A percentile compares a stretch with the other conserved stretches of the same genome.
Evolutionary conservation across 768 basidiomycete genomes (phyloP).

Genomic region (Nidularia pulvinata): DNA sequence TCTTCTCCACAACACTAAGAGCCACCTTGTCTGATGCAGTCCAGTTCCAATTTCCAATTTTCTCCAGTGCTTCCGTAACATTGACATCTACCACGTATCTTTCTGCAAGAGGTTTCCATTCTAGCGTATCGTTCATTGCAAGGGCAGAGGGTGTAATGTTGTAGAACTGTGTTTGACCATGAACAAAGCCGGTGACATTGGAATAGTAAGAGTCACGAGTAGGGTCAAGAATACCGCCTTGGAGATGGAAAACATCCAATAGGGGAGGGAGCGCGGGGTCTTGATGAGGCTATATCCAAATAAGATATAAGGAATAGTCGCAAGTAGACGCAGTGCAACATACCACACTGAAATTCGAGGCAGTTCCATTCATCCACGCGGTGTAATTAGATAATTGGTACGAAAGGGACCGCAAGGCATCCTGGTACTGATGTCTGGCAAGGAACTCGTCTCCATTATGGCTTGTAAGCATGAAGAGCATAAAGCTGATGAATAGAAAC

Average conservation of each 20-base stretch:
- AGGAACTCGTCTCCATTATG: slow-evolving; percentile 70
- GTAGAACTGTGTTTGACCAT: slow-evolving; percentile 56
- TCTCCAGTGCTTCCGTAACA: slow-evolving; percentile 44
- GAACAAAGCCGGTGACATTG: slow-evolving; percentile 81
- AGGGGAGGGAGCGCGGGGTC: slow-evolving; percentile 43
- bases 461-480: slow-evolving; percentile 81
- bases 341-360: slow-evolving; percentile 67
- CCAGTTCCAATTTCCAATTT: slow-evolving; percentile 71
- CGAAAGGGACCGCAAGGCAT: slow-evolving; percentile 55
- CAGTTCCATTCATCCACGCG: slow-evolving; percentile 71
- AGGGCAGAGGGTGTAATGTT: slow-evolving; percentile 60
- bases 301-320: background rate
- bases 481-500: slow-evolving; percentile 71
- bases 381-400: slow-evolving; percentile 73
- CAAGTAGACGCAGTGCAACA: slow-evolving; percentile 13
- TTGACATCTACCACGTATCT: slow-evolving; percentile 49
- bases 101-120: slow-evolving; percentile 54
- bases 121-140: slow-evolving; percentile 27
- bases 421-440: slow-evolving; percentile 63
- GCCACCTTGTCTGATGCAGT: slow-evolving; percentile 58
- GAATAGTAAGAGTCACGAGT: slow-evolving; percentile 57
- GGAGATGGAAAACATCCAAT: slow-evolving; percentile 45
- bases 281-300: slow-evolving; percentile 39
- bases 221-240: slow-evolving; percentile 43
- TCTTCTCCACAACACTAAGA: slow-evolving; percentile 67